A percentile compares a stretch with the other conserved stretches of the same genome.
phyloP scores from a whole-genome alignment of 331 rosid species.

The Malus hybrid region DNA sequence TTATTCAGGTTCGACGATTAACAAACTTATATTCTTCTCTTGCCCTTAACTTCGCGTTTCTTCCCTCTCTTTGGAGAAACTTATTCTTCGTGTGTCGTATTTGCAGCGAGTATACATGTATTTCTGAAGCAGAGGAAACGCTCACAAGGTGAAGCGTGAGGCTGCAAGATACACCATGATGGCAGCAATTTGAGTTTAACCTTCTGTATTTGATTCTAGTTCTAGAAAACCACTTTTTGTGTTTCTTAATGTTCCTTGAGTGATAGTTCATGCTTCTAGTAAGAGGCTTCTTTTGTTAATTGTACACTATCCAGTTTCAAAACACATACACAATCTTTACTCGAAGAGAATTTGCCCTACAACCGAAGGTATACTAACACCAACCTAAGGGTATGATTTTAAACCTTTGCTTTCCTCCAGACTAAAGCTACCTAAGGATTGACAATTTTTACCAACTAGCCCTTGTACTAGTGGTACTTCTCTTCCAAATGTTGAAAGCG shows the following conservation, averaged over 20 bases:
- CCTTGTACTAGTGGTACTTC: neutral
- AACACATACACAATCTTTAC: too few relatives aligned
- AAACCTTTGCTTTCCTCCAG: neutral
- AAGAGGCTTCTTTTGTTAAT: too few relatives aligned
- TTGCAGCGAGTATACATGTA: conserved; percentile 91
- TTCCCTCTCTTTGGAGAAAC: neutral
- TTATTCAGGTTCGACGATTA: conserved; percentile 64
- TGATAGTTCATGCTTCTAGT: too few relatives aligned
- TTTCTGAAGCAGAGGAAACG: conserved; percentile 88
- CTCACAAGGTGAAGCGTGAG: conserved; percentile 57
- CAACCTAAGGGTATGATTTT: neutral
- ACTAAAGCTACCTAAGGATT: neutral
- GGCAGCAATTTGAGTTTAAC: conserved; percentile 48
- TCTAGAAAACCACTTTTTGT: too few relatives aligned
- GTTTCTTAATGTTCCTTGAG: too few relatives aligned
- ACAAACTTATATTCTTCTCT: neutral
- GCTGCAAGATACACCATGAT: conserved; percentile 64
- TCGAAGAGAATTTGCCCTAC: too few relatives aligned
- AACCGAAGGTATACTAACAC: too few relatives aligned
- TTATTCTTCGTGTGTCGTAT: neutral
- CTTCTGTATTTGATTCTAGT: too few relatives aligned
- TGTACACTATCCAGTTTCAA: too few relatives aligned
- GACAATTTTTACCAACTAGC: neutral
- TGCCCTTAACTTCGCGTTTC: neutral
- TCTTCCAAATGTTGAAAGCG: neutral